Evolutionary conservation across 129 eudicot species (phyloP).

Genomic region (Flaveria trinervia): DNA sequence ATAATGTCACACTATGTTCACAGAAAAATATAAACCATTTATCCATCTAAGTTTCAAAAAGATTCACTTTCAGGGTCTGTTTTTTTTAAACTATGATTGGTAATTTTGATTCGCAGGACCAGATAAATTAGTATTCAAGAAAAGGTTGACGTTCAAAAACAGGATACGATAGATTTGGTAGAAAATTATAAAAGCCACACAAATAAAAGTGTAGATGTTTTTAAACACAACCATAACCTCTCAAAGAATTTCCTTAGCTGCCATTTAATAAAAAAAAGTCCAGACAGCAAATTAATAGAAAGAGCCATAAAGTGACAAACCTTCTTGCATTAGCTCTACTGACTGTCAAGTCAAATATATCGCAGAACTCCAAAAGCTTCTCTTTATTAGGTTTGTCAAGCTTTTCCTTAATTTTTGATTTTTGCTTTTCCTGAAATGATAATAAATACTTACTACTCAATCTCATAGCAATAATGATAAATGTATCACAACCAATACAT

Average conservation of each 20-base stretch:
- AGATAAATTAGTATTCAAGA: not conserved
- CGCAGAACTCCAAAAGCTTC: constrained; percentile 80
- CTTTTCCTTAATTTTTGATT: constrained; percentile 73
- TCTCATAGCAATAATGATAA: not conserved
- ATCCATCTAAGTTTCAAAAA: not conserved
- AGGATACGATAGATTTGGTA: not conserved
- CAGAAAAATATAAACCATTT: not conserved
- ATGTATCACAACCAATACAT: not conserved
- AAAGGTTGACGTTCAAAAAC: not conserved
- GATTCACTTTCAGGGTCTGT: not conserved
- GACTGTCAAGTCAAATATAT: constrained; percentile 73
- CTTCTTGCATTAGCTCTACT: constrained; percentile 61
- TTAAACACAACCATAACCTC: not conserved
- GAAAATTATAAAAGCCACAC: not conserved
- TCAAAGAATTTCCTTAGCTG: not conserved
- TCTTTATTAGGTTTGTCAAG: constrained; percentile 82
- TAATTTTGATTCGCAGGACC: not conserved
- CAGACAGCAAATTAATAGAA: constrained; percentile 2
- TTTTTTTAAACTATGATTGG: not conserved
- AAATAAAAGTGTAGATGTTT: not conserved
- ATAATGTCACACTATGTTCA: constrained; percentile 20
- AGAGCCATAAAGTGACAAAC: constrained; percentile 38
- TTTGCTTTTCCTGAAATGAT: constrained; percentile 84
- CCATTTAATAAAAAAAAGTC: not conserved
- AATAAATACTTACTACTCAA: constrained; percentile 2